Evolutionary conservation across 106 monocot species (phyloP), one percentile per base, ranked within the genome.

Genomic region (Dactylorhiza incarnata): DNA sequence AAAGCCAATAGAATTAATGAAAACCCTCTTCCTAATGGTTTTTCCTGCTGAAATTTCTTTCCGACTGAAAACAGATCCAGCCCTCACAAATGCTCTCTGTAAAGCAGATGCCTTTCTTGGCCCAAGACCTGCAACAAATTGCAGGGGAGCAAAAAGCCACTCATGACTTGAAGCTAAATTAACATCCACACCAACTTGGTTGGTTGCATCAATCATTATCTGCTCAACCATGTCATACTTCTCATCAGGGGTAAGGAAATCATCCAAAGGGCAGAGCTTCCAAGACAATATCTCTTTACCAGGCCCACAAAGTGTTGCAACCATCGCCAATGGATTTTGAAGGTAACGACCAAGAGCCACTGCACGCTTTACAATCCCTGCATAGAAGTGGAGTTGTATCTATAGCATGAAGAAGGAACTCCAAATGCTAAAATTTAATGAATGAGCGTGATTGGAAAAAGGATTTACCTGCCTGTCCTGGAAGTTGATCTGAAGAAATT

Each of bases 291-390:
- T 94, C 74, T 99, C 99, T 75, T 85, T 91, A 20, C 88, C 88
- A 52, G 89, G 88, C 20, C 99, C 99, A 80, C 99, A 99, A 47
- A 99, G 82, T 61, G 99, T 99, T 71, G 94, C 94, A 73, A 91
- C 83, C 99, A 99, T 92, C 13, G 91, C 99, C 75, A 99, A 76
- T n/a, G 99, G 99, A 77, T 99, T 99, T 83, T 94, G 94, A 49
- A 91, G 81, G 70, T 94, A 94, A 1, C 99, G 87, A 12, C 91
- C 99, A 75, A 99, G 89, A 49, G 87, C 94, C 76, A 99, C 99
- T 68, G 94, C 94, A 71, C 97, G 94, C 66, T 84, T 94, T 45
- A 94, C 97, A 82, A 91, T 91, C 72, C 99, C 99, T 99, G 84
- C 44, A 63, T 67, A 76, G 13, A 59, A 71, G 9, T 71, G 24